Percentiles rank a stretch among this genome's conserved stretches.
These are phyloP conservation scores for Mortierella sp. DNA, from an alignment of 371 early-diverging fungal species.

Conservation along the genomic window DNA sequence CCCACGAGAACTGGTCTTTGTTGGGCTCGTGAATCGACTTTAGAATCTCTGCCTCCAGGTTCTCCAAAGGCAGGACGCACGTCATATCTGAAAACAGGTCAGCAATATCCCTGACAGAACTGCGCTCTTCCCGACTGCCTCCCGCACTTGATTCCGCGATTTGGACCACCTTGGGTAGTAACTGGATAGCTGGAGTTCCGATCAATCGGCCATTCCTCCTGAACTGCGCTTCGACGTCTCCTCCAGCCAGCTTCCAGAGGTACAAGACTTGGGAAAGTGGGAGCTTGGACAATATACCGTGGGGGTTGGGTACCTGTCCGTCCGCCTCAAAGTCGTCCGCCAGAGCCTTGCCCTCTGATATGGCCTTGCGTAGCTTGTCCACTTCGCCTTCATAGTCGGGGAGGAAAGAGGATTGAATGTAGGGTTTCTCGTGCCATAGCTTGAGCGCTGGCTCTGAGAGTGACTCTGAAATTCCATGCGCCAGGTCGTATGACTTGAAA, in stretches of 20 bases:
- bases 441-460: neutral
- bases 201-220: slow-evolving; percentile 67
- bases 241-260: slow-evolving; percentile 77
- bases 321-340: neutral
- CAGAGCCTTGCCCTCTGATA: slow-evolving; percentile 8
- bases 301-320: slow-evolving; percentile 18
- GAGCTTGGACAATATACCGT: slow-evolving; percentile 34
- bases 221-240: slow-evolving; percentile 74
- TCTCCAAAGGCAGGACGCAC: slow-evolving; percentile 67
- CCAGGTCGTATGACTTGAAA: slow-evolving; percentile 22
- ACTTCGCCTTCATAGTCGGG: slow-evolving; percentile 48
- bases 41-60: slow-evolving; percentile 64
- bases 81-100: slow-evolving; percentile 69
- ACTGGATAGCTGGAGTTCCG: slow-evolving; percentile 73
- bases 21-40: slow-evolving; percentile 61
- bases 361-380: slow-evolving; percentile 31
- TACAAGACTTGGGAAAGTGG: slow-evolving; percentile 70
- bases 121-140: slow-evolving; percentile 57
- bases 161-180: slow-evolving; percentile 66
- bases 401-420: slow-evolving; percentile 36
- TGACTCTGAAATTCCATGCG: neutral
- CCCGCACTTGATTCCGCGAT: slow-evolving; percentile 50
- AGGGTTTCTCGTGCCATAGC: slow-evolving; percentile 43
- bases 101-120: slow-evolving; percentile 55
- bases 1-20: slow-evolving; percentile 70